A percentile compares a stretch with the other conserved stretches of the same genome.
Conservation (phyloP, 1,284 basidiomycete genomes). For the Rhodotorula sp. region DNA sequence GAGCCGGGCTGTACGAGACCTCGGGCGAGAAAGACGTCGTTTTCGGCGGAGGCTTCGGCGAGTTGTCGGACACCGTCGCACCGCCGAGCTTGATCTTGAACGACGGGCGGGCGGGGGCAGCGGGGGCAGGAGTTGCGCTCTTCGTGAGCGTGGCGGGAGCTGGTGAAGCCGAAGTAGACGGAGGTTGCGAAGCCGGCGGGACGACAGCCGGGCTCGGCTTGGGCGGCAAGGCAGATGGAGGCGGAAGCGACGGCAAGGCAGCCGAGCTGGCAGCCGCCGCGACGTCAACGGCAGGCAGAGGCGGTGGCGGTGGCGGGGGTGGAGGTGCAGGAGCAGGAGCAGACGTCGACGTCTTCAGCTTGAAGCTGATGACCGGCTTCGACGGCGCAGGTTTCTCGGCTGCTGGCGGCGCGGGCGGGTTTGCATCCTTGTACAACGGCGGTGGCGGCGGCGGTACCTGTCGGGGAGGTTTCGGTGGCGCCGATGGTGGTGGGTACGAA, state of each 20-base stretch:
- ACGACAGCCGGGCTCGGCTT: not conserved
- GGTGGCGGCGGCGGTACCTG: conserved; percentile 2
- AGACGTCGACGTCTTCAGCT: conserved; percentile 44
- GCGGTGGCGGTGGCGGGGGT: conserved; percentile 7
- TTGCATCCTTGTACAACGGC: conserved; percentile 6
- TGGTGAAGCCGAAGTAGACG: not conserved
- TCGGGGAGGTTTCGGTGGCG: conserved; percentile 4
- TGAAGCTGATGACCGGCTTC: conserved; percentile 53
- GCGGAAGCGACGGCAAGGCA: conserved; percentile 5
- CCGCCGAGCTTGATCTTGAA: conserved; percentile 40
- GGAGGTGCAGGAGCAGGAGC: conserved; percentile 18
- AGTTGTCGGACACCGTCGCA: not conserved
- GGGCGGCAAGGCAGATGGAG: not conserved
- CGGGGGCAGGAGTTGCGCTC: conserved; percentile 3
- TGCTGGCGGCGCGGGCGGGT: conserved; percentile 41
- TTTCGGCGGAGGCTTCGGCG: conserved; percentile 5
- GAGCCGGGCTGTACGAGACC: conserved; percentile 9
- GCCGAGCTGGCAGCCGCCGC: not conserved
- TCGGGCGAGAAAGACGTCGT: conserved; percentile 22
- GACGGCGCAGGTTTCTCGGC: conserved; percentile 42
- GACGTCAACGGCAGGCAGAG: not conserved
- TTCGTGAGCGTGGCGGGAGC: not conserved
- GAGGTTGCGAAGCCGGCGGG: not conserved
- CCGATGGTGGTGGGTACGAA: conserved; percentile 8
- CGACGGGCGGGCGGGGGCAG: conserved; percentile 8